These are phyloP conservation scores for Yarrowia deformans DNA, from an alignment of 805 yeast species.

Conservation along the genomic window DNA sequence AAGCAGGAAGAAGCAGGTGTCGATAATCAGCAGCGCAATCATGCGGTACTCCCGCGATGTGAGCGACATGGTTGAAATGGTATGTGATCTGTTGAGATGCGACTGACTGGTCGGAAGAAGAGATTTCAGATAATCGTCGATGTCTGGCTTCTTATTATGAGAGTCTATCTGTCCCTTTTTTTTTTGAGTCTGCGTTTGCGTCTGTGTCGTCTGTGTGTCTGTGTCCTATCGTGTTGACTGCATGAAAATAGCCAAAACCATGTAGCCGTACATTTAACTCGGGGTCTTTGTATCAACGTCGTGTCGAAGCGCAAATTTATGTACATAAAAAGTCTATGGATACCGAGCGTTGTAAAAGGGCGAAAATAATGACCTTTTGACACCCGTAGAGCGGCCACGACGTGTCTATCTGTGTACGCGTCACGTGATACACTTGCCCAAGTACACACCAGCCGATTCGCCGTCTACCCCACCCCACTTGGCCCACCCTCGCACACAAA, in stretches of 20 bases:
- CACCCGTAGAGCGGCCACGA: no score
- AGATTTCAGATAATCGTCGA: background rate
- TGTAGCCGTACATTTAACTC: constrained; percentile 32
- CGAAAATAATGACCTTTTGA: background rate
- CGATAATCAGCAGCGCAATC: constrained; percentile 71
- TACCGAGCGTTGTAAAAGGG: background rate
- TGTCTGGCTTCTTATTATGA: constrained; percentile 2
- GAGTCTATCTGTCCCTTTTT: constrained; percentile 5
- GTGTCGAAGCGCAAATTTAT: constrained; percentile 30
- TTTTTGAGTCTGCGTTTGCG: background rate
- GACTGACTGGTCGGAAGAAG: background rate
- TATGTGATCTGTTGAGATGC: background rate
- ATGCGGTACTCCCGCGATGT: constrained; percentile 51
- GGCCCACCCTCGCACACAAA: constrained; percentile 4
- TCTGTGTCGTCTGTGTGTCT: background rate
- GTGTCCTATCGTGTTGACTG: constrained; percentile 24
- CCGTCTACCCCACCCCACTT: constrained; percentile 12
- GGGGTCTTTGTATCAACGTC: constrained; percentile 23
- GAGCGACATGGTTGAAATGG: constrained; percentile 16
- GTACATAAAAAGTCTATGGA: constrained; percentile 15
- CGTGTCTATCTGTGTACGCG: no score
- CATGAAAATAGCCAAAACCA: constrained; percentile 29
- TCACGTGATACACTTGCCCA: no score
- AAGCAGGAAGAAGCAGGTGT: constrained; percentile 80
- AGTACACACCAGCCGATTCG: background rate